Evolutionary conservation across 352 stramenopile species (phyloP), one percentile per base, ranked within the genome.

Genomic region (Phytopythium boreale): DNA sequence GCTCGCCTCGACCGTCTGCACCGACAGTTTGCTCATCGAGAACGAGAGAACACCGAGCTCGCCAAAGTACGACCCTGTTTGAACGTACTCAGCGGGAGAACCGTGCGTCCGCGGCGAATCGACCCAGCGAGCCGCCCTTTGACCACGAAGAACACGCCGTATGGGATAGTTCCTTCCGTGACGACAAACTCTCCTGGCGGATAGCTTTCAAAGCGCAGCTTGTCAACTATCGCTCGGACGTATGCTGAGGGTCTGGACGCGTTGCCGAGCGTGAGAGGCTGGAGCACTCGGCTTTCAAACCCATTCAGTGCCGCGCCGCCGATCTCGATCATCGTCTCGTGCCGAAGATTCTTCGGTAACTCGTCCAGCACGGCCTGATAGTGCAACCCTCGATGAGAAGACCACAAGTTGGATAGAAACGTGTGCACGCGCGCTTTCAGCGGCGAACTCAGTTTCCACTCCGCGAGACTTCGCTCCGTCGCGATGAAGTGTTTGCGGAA

Each of bases 401-500:
- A 80, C 79, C 82, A 92, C 6, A 88, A 59, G 20, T 76, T 84
- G 0, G 73, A 72, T 2, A 92, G 63, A 58, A 84, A 90, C 2
- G 65, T 55, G 17, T 80, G 78, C 1, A 87, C 76, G 4, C 82
- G 80, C 10, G 69, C 37, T 3, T 76, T 75, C 29, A 92, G 67
- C n/a, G 39, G 4, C 0, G 36, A 4, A 17, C 71, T 80, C 9
- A 89, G 50, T 31, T 79, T 82, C 72, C 75, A 83, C 15, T 78
- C 72, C 0, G 72, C 70, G 14, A 92, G 63, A 20, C 74, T 88
- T 15, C 74, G 52, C 60, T 89, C 76, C 0, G 84, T 55, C 1
- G 78, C 72, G 43, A 88, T 88, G 31, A 88, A 74, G 41, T 91
- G 70, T 47, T 88, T 89, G 22, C 77, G 80, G 57, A 88, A 91